phyloP scores from a whole-genome alignment of 495 filamentous ascomycete species.

The Penicillium nucicola region DNA sequence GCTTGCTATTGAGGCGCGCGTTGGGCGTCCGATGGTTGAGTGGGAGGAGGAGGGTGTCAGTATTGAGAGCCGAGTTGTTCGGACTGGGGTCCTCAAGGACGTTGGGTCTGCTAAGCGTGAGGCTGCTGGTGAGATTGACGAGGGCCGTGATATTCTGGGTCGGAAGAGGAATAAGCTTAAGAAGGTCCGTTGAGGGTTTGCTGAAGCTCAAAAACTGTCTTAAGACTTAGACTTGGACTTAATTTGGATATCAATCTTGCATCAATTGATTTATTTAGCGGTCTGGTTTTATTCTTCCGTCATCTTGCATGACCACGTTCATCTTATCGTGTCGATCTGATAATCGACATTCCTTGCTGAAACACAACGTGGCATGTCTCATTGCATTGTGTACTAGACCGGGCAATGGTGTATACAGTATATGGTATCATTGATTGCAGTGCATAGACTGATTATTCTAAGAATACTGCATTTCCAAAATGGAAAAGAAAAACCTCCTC shows the following conservation, averaged over 20 bases:
- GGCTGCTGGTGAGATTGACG: constrained; percentile 84
- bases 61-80: constrained; percentile 78
- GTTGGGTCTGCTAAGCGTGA: constrained; percentile 91
- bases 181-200: constrained; percentile 35
- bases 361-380: background rate
- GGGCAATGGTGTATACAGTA: constrained; percentile 18
- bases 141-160: constrained; percentile 75
- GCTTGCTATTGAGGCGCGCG: constrained; percentile 79
- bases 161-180: constrained; percentile 45
- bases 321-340: background rate
- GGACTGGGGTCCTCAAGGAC: constrained; percentile 72
- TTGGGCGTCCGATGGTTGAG: constrained; percentile 74
- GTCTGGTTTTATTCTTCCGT: background rate
- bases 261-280: constrained; percentile 4
- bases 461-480: constrained; percentile 15
- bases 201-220: too few relatives aligned
- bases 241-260: background rate
- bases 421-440: constrained; percentile 28
- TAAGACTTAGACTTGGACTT: too few relatives aligned
- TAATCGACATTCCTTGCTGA: constrained; percentile 1
- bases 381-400: background rate
- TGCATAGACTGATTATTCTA: constrained; percentile 8
- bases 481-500: too few relatives aligned
- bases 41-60: constrained; percentile 88
- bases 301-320: background rate